Evolutionary conservation across 1,284 basidiomycete genomes (phyloP).

Genomic region (Apiotrichum montevideense): DNA sequence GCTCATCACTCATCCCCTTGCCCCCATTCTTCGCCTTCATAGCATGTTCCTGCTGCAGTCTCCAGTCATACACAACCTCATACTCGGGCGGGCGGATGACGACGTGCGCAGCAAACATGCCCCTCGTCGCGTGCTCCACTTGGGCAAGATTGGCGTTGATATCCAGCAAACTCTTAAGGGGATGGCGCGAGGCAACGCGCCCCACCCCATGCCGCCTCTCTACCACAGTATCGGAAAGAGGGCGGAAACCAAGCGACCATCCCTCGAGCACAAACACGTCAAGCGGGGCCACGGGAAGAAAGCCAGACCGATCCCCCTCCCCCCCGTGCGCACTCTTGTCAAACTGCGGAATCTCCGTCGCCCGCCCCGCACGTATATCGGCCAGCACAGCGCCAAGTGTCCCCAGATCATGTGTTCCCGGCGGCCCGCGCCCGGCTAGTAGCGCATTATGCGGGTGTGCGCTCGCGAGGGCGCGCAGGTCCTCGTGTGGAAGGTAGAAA

Average conservation of each 20-base stretch:
- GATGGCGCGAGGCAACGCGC: slow-evolving; percentile 19
- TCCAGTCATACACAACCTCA: slow-evolving; percentile 54
- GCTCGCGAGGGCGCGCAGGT: slow-evolving; percentile 24
- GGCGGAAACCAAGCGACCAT: slow-evolving; percentile 51
- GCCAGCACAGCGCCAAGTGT: not conserved
- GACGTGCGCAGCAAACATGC: slow-evolving; percentile 26
- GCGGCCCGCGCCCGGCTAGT: slow-evolving; percentile 40
- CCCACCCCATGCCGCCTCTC: slow-evolving; percentile 31
- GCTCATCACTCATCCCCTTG: slow-evolving; percentile 74
- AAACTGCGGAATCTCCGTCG: slow-evolving; percentile 49
- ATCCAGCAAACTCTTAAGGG: slow-evolving; percentile 15
- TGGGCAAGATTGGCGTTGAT: slow-evolving; percentile 29
- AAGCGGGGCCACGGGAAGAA: slow-evolving; percentile 35
- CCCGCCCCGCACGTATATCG: not conserved
- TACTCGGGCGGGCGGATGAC: slow-evolving; percentile 28
- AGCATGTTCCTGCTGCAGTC: slow-evolving; percentile 76
- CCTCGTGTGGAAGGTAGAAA: slow-evolving; percentile 33
- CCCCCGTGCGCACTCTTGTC: slow-evolving; percentile 77
- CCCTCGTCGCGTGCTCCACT: slow-evolving; percentile 11
- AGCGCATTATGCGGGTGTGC: slow-evolving; percentile 32
- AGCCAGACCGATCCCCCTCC: slow-evolving; percentile 63
- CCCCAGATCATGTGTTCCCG: slow-evolving; percentile 39
- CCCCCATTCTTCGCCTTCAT: slow-evolving; percentile 82
- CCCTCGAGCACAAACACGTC: slow-evolving; percentile 72
- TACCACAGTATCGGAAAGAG: slow-evolving; percentile 37